phyloP scores from a whole-genome alignment of 768 basidiomycete genomes.

The Trametes cingulata region DNA sequence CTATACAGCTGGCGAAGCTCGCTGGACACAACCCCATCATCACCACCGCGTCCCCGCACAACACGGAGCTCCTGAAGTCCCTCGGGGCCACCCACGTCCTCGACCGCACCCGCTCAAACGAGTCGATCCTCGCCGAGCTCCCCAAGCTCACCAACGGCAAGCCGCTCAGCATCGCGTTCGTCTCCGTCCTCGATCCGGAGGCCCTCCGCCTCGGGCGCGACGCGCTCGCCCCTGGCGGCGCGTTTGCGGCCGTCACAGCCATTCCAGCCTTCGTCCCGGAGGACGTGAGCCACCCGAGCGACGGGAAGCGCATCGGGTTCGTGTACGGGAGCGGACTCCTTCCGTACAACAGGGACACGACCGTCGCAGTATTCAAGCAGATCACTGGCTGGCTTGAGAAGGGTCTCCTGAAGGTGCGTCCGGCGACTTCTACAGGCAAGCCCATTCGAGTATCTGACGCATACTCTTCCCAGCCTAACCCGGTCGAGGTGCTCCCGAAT shows the following conservation, averaged over 20 bases:
- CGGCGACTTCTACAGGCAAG: too few relatives aligned
- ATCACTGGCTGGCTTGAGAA: conserved; percentile 14
- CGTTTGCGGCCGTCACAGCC: conserved; percentile 15
- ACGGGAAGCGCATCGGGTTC: conserved; percentile 9
- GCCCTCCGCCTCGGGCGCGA: conserved; percentile 22
- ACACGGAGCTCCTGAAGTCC: conserved; percentile 8
- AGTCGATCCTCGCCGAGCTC: conserved; percentile 16
- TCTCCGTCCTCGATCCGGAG: conserved; percentile 17
- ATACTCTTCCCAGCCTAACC: conserved; percentile 20
- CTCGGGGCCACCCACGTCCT: conserved; percentile 29
- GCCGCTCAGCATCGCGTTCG: conserved; percentile 28
- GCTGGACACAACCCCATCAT: conserved; percentile 21
- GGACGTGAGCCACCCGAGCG: not conserved
- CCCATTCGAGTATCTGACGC: too few relatives aligned
- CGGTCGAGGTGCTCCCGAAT: conserved; percentile 25
- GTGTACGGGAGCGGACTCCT: conserved; percentile 13
- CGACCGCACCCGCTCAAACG: conserved; percentile 23
- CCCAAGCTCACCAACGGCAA: conserved; percentile 19
- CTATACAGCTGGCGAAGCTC: conserved; percentile 21
- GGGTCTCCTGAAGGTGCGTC: conserved; percentile 21
- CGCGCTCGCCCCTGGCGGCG: conserved; percentile 28
- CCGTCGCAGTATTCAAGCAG: conserved; percentile 13
- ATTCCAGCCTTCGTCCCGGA: not conserved
- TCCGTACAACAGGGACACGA: conserved; percentile 4
- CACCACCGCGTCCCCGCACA: conserved; percentile 19